These are phyloP conservation scores for Eucalyptus sp. DNA, from an alignment of 345 rosid genomes.

Conservation along the genomic window DNA sequence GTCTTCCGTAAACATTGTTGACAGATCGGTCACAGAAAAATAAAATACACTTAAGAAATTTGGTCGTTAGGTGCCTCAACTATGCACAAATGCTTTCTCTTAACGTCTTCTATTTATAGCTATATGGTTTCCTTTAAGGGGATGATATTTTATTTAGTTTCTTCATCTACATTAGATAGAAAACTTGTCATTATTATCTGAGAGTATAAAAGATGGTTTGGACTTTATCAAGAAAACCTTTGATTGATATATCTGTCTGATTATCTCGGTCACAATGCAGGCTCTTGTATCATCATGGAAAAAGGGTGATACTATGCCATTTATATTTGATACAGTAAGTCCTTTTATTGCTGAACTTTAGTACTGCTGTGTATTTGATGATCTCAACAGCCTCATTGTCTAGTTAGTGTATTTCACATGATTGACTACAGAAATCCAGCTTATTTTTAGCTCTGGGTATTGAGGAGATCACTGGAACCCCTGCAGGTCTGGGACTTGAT, in stretches of 20 bases:
- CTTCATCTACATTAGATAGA: background rate
- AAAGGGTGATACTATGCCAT: slow-evolving; percentile 82
- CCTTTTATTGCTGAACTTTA: background rate
- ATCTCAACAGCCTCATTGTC: background rate
- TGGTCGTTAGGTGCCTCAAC: background rate
- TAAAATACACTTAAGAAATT: background rate
- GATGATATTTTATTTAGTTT: background rate
- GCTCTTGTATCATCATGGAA: slow-evolving; percentile 86
- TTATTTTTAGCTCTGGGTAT: background rate
- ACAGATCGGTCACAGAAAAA: background rate
- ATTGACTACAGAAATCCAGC: background rate
- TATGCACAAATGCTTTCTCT: background rate
- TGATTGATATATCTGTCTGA: background rate
- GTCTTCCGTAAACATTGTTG: background rate
- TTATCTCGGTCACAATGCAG: slow-evolving; percentile 24
- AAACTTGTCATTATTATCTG: background rate
- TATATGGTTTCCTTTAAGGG: background rate
- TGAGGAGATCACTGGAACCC: background rate
- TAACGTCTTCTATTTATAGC: background rate
- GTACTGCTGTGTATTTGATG: background rate
- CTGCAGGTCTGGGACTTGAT: slow-evolving; percentile 84
- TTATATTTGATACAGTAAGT: slow-evolving; percentile 29
- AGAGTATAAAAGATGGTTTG: background rate
- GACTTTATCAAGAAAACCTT: background rate
- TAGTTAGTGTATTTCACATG: background rate